Conservation (phyloP, 2,329 filamentous ascomycete genomes). For the Dactylellina drechsleri region DNA sequence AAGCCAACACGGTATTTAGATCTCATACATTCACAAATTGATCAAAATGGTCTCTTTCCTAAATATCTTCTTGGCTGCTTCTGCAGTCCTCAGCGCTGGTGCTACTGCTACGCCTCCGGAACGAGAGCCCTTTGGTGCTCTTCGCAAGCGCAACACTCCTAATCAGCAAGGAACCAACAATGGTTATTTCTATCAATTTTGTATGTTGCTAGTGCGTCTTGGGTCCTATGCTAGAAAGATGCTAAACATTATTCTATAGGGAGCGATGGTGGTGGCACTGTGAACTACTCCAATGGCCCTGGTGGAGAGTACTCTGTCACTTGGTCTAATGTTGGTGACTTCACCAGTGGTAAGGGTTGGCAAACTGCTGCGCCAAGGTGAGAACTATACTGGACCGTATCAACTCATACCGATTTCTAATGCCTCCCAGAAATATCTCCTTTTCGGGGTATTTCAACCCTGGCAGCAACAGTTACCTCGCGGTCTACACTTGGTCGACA, state of each 20-base stretch:
- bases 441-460: slow-evolving; percentile 66
- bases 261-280: slow-evolving; percentile 64
- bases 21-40: too few species aligned
- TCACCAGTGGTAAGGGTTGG: slow-evolving; percentile 71
- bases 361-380: slow-evolving; percentile 67
- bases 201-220: too few species aligned
- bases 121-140: not conserved
- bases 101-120: too few species aligned
- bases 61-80: too few species aligned
- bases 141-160: slow-evolving; percentile 52
- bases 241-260: slow-evolving; percentile 62
- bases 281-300: slow-evolving; percentile 64
- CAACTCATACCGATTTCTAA: not conserved
- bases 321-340: slow-evolving; percentile 67
- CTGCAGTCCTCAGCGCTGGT: too few species aligned
- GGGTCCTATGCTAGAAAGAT: too few species aligned
- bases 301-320: slow-evolving; percentile 64
- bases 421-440: slow-evolving; percentile 64
- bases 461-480: slow-evolving; percentile 67
- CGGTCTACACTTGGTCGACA: slow-evolving; percentile 70
- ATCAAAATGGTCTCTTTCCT: too few species aligned
- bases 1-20: too few species aligned
- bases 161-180: slow-evolving; percentile 60
- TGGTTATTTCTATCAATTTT: slow-evolving; percentile 64
- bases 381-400: not conserved